phyloP scores from a whole-genome alignment of 305 asterid genomes.

The Fraxinus albicans region DNA sequence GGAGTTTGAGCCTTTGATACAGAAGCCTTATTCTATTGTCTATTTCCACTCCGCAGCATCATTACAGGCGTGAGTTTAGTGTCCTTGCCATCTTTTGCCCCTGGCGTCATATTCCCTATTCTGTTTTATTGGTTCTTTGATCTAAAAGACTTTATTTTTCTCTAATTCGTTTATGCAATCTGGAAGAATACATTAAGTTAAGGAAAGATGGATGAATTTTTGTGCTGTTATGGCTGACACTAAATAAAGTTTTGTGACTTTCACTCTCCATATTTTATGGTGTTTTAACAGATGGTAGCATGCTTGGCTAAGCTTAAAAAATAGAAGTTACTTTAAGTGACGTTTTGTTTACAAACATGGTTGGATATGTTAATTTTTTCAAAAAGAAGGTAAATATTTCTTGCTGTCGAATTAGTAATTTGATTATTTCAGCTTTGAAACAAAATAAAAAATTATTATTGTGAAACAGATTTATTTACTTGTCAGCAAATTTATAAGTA shows the following conservation, averaged over 20 bases:
- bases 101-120: background rate
- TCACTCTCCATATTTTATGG: background rate
- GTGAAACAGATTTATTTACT: background rate
- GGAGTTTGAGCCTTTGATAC: slow-evolving; percentile 97
- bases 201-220: background rate
- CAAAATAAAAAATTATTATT: background rate
- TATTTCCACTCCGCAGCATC: slow-evolving; percentile 96
- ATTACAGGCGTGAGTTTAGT: slow-evolving; percentile 68
- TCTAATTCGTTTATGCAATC: background rate
- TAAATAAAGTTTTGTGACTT: background rate
- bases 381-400: background rate
- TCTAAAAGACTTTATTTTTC: background rate
- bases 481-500: background rate
- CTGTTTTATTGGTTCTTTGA: background rate
- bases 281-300: background rate
- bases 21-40: slow-evolving; percentile 89
- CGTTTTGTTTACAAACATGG: background rate
- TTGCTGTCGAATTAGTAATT: background rate
- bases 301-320: background rate
- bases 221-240: background rate
- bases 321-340: background rate
- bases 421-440: background rate
- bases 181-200: background rate
- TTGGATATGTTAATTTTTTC: background rate
- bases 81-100: background rate